A percentile compares a stretch with the other conserved stretches of the same genome.
Conservation (phyloP, 441 rosid species). For the Gossypium schwendimanii region DNA sequence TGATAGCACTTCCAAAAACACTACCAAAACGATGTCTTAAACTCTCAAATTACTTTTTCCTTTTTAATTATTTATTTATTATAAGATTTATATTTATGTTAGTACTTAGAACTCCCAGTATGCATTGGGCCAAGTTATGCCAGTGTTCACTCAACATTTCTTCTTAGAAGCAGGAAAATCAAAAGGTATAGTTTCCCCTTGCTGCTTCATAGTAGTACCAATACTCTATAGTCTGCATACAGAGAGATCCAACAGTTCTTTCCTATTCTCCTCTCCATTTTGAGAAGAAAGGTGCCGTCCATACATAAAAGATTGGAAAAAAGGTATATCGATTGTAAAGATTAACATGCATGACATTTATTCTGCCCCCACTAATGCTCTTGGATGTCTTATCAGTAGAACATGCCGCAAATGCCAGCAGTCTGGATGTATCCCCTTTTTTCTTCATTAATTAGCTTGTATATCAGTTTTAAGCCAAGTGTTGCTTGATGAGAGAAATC, state of each 20-base stretch:
- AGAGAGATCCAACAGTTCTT: not conserved
- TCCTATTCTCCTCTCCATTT: not conserved
- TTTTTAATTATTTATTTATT: not conserved
- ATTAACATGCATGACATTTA: not conserved
- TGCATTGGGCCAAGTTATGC: not conserved
- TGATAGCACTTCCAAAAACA: not conserved
- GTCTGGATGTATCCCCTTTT: not conserved
- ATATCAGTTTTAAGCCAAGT: not conserved
- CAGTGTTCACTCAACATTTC: not conserved
- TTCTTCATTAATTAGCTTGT: not conserved
- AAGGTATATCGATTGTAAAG: not conserved
- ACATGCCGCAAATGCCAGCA: not conserved
- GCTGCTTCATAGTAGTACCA: not conserved
- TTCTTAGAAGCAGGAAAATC: slow-evolving; percentile 1
- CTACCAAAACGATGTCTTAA: not conserved
- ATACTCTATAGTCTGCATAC: not conserved
- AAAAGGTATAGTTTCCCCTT: not conserved
- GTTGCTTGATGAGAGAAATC: not conserved
- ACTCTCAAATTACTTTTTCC: not conserved
- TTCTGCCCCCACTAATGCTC: not conserved
- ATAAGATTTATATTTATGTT: not conserved
- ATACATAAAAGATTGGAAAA: not conserved
- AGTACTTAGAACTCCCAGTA: not conserved
- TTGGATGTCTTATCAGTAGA: not conserved
- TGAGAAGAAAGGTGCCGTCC: not conserved